These are phyloP conservation scores for Ophiostoma quercus DNA, from an alignment of 2,329 filamentous ascomycete genomes.

Conservation along the genomic window DNA sequence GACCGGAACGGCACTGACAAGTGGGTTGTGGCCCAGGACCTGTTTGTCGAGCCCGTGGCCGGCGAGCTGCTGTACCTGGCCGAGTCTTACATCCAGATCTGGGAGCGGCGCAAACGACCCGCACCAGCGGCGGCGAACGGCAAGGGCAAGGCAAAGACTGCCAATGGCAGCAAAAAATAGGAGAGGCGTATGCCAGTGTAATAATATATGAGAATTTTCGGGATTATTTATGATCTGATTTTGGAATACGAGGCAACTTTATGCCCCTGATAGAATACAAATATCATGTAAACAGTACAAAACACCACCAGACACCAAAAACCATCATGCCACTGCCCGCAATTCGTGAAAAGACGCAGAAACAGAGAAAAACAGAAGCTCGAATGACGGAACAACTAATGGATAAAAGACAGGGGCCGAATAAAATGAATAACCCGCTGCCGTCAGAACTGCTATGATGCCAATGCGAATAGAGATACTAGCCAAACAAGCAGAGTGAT, in stretches of 20 bases:
- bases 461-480: slow-evolving; percentile 13
- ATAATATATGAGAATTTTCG: background rate
- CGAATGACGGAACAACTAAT: background rate
- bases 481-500: slow-evolving; percentile 2
- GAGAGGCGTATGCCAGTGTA: background rate
- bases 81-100: slow-evolving; percentile 93
- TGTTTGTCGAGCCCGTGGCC: slow-evolving; percentile 86
- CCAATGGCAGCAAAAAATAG: slow-evolving; percentile 6
- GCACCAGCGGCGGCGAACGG: slow-evolving; percentile 31
- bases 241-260: background rate
- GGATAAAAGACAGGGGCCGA: background rate
- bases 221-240: background rate
- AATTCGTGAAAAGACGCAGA: too few relatives aligned
- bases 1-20: slow-evolving; percentile 39
- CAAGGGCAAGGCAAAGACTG: background rate
- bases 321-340: background rate
- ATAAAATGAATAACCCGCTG: slow-evolving; percentile 4
- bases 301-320: background rate
- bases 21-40: slow-evolving; percentile 90
- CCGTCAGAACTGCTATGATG: slow-evolving; percentile 10
- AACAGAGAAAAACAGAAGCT: background rate
- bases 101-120: slow-evolving; percentile 64
- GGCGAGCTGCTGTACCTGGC: slow-evolving; percentile 86
- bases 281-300: background rate
- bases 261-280: background rate